phyloP scores from a whole-genome alignment of 2,329 filamentous ascomycete genomes.

The Cytospora mali region DNA sequence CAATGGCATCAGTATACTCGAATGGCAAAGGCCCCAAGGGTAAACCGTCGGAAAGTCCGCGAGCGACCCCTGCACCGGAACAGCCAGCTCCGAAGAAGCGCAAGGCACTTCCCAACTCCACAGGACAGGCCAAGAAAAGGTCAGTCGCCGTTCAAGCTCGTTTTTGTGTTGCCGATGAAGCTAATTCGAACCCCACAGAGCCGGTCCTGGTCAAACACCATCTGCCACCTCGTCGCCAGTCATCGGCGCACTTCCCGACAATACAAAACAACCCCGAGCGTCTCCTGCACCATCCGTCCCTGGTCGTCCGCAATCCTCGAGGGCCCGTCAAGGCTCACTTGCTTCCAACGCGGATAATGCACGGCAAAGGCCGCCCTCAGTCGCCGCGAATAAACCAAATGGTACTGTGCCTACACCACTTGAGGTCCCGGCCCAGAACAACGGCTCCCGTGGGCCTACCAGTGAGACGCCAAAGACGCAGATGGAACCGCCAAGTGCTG shows the following conservation, averaged over 20 bases:
- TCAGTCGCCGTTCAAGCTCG: constrained; percentile 43
- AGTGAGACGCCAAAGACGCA: constrained; percentile 51
- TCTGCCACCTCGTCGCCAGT: constrained; percentile 77
- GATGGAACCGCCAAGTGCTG: constrained; percentile 49
- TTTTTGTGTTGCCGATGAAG: constrained; percentile 35
- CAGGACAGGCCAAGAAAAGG: constrained; percentile 79
- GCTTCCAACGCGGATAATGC: constrained; percentile 59
- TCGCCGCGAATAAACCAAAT: constrained; percentile 64
- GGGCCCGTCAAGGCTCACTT: constrained; percentile 75
- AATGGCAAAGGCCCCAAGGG: constrained; percentile 55
- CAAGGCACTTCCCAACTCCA: constrained; percentile 66
- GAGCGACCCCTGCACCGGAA: constrained; percentile 69
- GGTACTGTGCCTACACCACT: constrained; percentile 46
- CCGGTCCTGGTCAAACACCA: constrained; percentile 53
- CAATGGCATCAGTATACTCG: constrained; percentile 60
- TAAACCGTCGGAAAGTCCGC: constrained; percentile 63
- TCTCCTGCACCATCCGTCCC: constrained; percentile 63
- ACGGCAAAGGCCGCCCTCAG: constrained; percentile 59
- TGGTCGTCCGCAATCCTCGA: constrained; percentile 67
- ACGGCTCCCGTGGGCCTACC: constrained; percentile 36
- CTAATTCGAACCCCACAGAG: constrained; percentile 35
- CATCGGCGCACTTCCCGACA: constrained; percentile 68
- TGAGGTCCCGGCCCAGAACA: constrained; percentile 38
- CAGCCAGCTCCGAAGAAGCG: constrained; percentile 65
- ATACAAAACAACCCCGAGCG: constrained; percentile 50